Evolutionary conservation across 768 basidiomycete genomes (phyloP).

Genomic region (Steccherinum ochraceum): DNA sequence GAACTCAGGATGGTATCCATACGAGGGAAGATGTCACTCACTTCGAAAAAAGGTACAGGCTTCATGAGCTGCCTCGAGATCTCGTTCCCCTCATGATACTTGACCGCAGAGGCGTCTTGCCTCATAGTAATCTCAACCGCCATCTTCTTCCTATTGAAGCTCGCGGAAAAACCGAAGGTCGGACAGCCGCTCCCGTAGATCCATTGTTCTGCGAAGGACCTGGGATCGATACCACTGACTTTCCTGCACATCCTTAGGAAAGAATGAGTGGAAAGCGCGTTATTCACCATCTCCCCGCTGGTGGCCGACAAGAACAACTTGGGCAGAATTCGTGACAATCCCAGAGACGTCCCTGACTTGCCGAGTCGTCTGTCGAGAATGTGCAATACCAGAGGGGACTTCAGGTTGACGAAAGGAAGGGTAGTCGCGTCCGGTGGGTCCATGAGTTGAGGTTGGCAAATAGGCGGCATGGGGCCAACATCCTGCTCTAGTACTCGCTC

Average conservation of each 20-base stretch:
- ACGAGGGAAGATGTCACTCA: conserved; percentile 23
- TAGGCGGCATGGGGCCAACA: conserved; percentile 82
- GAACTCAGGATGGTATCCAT: background rate
- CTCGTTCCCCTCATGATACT: conserved; percentile 58
- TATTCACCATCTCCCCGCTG: conserved; percentile 79
- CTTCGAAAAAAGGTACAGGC: conserved; percentile 88
- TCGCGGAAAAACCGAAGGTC: conserved; percentile 80
- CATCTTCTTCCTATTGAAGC: conserved; percentile 97
- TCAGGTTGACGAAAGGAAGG: conserved; percentile 88
- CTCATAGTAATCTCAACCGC: conserved; percentile 93
- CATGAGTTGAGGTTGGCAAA: conserved; percentile 82
- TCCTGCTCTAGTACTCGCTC: conserved; percentile 86
- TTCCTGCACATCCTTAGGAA: conserved; percentile 92
- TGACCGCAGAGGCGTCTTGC: conserved; percentile 79
- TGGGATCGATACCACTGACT: conserved; percentile 85
- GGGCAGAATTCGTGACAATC: conserved; percentile 89
- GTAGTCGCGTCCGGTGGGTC: conserved; percentile 79
- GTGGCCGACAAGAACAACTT: conserved; percentile 93
- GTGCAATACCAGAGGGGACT: conserved; percentile 92
- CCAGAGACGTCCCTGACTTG: conserved; percentile 92
- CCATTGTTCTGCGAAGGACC: conserved; percentile 97
- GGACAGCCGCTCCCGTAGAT: conserved; percentile 97
- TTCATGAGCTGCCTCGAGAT: conserved; percentile 61
- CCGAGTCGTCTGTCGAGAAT: conserved; percentile 91
- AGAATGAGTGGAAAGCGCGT: conserved; percentile 80